Conservation (phyloP, 2,329 filamentous ascomycete species). For the Diaporthe vaccinii region DNA sequence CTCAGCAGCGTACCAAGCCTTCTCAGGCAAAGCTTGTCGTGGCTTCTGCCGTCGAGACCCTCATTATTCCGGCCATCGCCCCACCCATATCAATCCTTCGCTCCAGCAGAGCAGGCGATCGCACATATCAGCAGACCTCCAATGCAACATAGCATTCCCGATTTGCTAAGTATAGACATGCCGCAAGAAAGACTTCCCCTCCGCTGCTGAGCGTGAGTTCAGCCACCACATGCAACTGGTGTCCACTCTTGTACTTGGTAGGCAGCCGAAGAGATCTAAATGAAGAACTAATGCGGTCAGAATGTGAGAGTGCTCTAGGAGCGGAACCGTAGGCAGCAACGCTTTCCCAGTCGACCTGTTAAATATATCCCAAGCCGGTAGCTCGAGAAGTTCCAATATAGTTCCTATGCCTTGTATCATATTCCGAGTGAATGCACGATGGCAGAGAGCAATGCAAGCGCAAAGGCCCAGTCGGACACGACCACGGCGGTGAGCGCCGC, state of each 20-base stretch:
- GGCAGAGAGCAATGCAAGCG: neutral
- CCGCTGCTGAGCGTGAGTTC: neutral
- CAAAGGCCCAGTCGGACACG: neutral
- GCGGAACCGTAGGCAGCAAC: neutral
- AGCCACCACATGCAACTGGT: neutral
- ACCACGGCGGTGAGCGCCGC: conserved; percentile 23
- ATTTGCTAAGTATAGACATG: neutral
- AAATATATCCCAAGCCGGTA: neutral
- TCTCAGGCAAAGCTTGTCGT: neutral
- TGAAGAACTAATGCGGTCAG: neutral
- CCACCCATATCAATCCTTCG: neutral
- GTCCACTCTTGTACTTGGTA: neutral
- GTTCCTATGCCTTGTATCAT: neutral
- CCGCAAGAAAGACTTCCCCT: neutral
- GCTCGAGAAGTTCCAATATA: neutral
- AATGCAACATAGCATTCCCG: neutral
- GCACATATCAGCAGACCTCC: neutral
- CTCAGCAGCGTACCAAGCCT: neutral
- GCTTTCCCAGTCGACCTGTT: neutral
- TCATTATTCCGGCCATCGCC: neutral
- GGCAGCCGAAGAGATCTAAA: neutral
- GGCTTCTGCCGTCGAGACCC: neutral
- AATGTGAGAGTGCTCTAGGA: neutral
- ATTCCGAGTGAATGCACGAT: neutral
- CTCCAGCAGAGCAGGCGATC: neutral